A percentile compares a stretch with the other conserved stretches of the same genome.
Conservation (phyloP, 1,139 yeast genomes). For the Saccharomyces hybrid region DNA sequence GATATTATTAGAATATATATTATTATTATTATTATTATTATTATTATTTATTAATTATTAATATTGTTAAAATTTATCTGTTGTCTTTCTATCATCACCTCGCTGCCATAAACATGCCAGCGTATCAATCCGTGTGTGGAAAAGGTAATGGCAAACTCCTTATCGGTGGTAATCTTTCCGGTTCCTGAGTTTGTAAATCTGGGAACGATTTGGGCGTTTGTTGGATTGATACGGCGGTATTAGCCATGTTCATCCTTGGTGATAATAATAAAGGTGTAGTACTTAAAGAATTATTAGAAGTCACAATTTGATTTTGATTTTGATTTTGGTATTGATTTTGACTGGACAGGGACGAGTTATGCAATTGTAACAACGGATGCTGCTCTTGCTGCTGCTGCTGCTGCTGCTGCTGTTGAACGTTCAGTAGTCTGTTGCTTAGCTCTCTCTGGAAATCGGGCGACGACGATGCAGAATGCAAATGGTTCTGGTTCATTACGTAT, state of each 20-base stretch:
- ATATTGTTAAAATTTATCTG: background rate
- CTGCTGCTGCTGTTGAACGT: constrained; percentile 15
- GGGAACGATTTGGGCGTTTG: background rate
- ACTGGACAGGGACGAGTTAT: background rate
- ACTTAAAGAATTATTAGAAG: background rate
- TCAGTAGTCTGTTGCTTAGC: constrained; percentile 15
- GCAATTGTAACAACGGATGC: constrained; percentile 4
- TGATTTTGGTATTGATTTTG: background rate
- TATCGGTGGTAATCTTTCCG: constrained; percentile 24
- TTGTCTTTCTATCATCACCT: background rate
- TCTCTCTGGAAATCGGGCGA: constrained; percentile 14
- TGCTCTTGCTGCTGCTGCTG: background rate
- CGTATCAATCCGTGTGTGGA: constrained; percentile 10
- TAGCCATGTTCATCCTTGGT: constrained; percentile 4
- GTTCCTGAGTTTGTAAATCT: constrained; percentile 2
- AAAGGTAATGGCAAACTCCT: constrained; percentile 29
- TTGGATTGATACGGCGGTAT: constrained; percentile 1
- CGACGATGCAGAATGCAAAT: background rate
- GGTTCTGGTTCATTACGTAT: constrained; percentile 5
- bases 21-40: background rate
- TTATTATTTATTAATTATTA: background rate
- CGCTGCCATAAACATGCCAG: background rate
- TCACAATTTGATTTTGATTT: background rate
- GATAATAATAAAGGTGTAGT: constrained; percentile 3
- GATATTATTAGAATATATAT: background rate